Evolutionary conservation across 2,329 filamentous ascomycete species (phyloP).

Genomic region (Paecilomyces formosus): DNA sequence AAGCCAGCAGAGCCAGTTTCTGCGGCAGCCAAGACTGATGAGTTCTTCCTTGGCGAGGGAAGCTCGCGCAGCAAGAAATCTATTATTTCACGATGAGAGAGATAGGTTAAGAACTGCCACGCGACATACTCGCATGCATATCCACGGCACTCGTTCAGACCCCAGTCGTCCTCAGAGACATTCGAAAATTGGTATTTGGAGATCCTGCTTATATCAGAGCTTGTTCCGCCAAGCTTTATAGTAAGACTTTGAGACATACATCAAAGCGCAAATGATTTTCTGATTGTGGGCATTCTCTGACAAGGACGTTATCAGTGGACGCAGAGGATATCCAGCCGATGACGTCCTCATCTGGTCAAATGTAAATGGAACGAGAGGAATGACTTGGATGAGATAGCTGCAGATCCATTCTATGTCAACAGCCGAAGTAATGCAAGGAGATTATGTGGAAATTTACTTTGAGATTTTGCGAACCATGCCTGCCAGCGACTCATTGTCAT

Average conservation of each 20-base stretch:
- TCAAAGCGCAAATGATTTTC: conserved; percentile 40
- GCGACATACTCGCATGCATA: conserved; percentile 55
- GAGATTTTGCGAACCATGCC: conserved; percentile 34
- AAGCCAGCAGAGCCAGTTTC: conserved; percentile 14
- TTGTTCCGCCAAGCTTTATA: background rate
- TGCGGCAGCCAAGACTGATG: conserved; percentile 10
- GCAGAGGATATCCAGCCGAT: conserved; percentile 28
- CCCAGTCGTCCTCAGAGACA: conserved; percentile 46
- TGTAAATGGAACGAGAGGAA: conserved; percentile 34
- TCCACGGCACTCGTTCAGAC: conserved; percentile 49
- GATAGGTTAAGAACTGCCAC: conserved; percentile 53
- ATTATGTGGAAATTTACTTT: conserved; percentile 16
- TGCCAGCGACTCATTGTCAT: conserved; percentile 30
- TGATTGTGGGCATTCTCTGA: conserved; percentile 37
- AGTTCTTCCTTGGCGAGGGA: conserved; percentile 13
- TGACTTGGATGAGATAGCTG: conserved; percentile 32
- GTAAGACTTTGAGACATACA: conserved; percentile 34
- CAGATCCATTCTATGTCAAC: background rate
- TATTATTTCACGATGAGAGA: conserved; percentile 51
- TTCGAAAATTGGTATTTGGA: conserved; percentile 50
- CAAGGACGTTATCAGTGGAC: conserved; percentile 30
- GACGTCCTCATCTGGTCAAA: conserved; percentile 39
- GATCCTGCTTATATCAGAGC: conserved; percentile 34
- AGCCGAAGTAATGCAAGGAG: background rate
- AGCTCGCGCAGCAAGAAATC: conserved; percentile 51